Percentiles rank a stretch among this genome's conserved stretches.
These are phyloP conservation scores for Coemansia sp. DNA, from an alignment of 371 early-diverging fungal genomes.

Conservation along the genomic window DNA sequence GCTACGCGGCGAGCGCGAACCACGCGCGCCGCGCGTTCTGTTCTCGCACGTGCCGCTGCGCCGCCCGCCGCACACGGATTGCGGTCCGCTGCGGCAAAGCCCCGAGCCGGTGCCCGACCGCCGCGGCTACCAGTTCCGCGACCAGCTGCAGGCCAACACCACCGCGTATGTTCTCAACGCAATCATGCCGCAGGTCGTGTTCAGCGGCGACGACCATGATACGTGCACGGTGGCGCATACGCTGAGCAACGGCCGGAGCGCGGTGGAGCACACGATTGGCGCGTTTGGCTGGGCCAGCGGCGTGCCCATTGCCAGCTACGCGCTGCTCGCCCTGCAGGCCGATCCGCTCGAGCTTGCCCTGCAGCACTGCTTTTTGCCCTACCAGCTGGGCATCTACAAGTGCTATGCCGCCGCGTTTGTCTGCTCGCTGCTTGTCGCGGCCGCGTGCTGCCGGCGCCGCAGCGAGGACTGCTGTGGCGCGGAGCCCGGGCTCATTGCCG, in stretches of 20 bases:
- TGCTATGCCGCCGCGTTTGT: constrained; percentile 16
- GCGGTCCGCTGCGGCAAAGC: constrained; percentile 69
- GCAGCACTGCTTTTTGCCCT: constrained; percentile 52
- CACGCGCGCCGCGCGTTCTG: constrained; percentile 58
- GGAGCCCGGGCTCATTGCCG: too few relatives aligned
- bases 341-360: constrained; percentile 20
- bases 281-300: constrained; percentile 64
- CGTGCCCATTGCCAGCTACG: constrained; percentile 58
- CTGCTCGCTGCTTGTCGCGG: constrained; percentile 6
- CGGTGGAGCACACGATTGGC: constrained; percentile 54
- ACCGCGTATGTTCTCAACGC: constrained; percentile 59
- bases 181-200: constrained; percentile 66
- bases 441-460: neutral
- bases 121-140: constrained; percentile 77
- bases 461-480: too few relatives aligned
- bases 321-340: constrained; percentile 48
- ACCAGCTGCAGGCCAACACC: constrained; percentile 62
- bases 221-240: constrained; percentile 69
- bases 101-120: constrained; percentile 11
- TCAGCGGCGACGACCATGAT: constrained; percentile 95
- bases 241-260: neutral
- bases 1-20: constrained; percentile 16
- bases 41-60: constrained; percentile 82
- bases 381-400: constrained; percentile 55
- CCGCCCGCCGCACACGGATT: constrained; percentile 60